These are phyloP conservation scores for Solioccasus polychromus DNA, from an alignment of 768 basidiomycete genomes.

Conservation along the genomic window DNA sequence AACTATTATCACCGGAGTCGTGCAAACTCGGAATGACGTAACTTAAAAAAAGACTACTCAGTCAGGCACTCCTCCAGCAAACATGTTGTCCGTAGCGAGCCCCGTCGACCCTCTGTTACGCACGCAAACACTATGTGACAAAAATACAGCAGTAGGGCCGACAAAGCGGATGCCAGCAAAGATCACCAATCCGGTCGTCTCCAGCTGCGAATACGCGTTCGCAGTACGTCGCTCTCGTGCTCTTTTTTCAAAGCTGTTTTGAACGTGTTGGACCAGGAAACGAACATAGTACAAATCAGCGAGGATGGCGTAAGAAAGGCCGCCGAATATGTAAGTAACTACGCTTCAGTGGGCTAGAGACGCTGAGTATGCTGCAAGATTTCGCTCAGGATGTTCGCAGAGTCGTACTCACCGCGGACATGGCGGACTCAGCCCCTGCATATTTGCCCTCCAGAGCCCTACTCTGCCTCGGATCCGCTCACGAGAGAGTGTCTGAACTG, in stretches of 20 bases:
- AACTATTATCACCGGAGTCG: no score
- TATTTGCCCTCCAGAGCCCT: slow-evolving; percentile 66
- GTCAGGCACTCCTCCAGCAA: background rate
- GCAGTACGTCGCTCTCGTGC: slow-evolving; percentile 37
- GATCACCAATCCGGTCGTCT: slow-evolving; percentile 55
- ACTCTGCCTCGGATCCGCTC: slow-evolving; percentile 47
- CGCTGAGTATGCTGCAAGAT: slow-evolving; percentile 54
- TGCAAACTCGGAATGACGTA: no score
- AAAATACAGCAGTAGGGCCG: background rate
- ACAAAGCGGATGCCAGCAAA: slow-evolving; percentile 2
- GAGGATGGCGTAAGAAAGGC: slow-evolving; percentile 59
- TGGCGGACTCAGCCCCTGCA: slow-evolving; percentile 74
- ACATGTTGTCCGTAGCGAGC: slow-evolving; percentile 19
- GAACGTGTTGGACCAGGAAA: slow-evolving; percentile 41
- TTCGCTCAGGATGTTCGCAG: slow-evolving; percentile 49
- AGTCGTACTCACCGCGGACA: slow-evolving; percentile 74
- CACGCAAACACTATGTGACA: background rate
- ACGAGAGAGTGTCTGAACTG: slow-evolving; percentile 68
- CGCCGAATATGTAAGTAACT: slow-evolving; percentile 55
- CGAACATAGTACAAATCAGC: slow-evolving; percentile 57
- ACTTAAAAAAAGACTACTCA: background rate
- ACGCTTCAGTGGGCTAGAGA: no score
- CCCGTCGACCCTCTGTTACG: background rate
- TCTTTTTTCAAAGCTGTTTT: background rate
- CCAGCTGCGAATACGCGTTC: slow-evolving; percentile 55